phyloP scores from a whole-genome alignment of 73 alveolate species.

The Paramecium pentaurelia region DNA sequence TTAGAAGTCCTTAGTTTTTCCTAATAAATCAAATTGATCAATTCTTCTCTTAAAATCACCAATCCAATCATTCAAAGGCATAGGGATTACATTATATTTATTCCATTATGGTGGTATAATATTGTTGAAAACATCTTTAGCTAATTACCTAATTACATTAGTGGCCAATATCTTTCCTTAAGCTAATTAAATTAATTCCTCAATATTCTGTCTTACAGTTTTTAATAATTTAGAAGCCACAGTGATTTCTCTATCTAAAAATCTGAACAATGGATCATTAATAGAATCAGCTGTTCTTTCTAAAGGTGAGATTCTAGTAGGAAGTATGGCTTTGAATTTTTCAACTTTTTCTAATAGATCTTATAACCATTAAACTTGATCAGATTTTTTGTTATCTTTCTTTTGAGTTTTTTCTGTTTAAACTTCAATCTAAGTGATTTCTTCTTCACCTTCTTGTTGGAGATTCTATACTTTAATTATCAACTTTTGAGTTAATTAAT shows the following conservation, averaged over 20 bases:
- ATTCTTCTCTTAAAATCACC: slow-evolving; percentile 90
- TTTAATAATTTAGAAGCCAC: slow-evolving; percentile 82
- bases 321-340: slow-evolving; percentile 72
- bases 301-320: slow-evolving; percentile 67
- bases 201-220: slow-evolving; percentile 75
- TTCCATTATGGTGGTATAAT: slow-evolving; percentile 92
- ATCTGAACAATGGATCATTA: slow-evolving; percentile 93
- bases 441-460: slow-evolving; percentile 93
- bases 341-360: slow-evolving; percentile 71
- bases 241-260: slow-evolving; percentile 94
- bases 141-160: slow-evolving; percentile 81
- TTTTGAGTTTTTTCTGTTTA: neutral
- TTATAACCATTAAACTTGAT: slow-evolving; percentile 73
- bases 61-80: slow-evolving; percentile 96
- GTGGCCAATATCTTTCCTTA: slow-evolving; percentile 87
- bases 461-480: slow-evolving; percentile 71
- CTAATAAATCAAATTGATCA: slow-evolving; percentile 74
- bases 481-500: slow-evolving; percentile 70
- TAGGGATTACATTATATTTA: slow-evolving; percentile 76
- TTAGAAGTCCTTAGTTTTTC: slow-evolving; percentile 56
- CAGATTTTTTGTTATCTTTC: slow-evolving; percentile 74
- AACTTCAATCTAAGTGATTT: slow-evolving; percentile 65
- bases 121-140: slow-evolving; percentile 85
- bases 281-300: slow-evolving; percentile 78
- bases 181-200: slow-evolving; percentile 80